phyloP scores from a whole-genome alignment of 495 filamentous ascomycete species.

The Jackrogersella minutella region DNA sequence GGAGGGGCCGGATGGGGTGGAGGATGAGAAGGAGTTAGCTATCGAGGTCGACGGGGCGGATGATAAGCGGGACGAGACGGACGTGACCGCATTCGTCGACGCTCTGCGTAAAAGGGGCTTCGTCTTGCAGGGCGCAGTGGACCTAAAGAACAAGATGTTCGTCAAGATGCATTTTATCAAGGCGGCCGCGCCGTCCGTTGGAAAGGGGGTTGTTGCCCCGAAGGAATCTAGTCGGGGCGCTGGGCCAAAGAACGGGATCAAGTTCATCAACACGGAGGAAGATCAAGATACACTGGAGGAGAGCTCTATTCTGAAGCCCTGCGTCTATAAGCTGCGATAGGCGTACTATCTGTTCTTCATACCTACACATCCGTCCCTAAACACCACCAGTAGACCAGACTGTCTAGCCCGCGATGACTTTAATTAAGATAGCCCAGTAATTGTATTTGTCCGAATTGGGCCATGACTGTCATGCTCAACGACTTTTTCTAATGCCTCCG shows the following conservation, averaged over 20 bases:
- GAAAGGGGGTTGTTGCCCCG: conserved; percentile 65
- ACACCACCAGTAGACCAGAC: conserved; percentile 6
- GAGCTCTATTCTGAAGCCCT: conserved; percentile 85
- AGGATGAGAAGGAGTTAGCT: conserved; percentile 56
- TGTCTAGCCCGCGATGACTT: conserved; percentile 7
- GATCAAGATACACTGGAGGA: conserved; percentile 65
- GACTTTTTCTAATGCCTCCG: conserved; percentile 26
- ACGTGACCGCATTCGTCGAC: conserved; percentile 87
- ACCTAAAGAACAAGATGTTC: conserved; percentile 96
- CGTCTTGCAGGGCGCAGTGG: conserved; percentile 67
- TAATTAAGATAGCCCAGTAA: conserved; percentile 8
- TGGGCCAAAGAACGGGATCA: conserved; percentile 64
- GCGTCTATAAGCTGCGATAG: conserved; percentile 92
- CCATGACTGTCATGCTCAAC: conserved; percentile 8
- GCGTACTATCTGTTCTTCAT: conserved; percentile 4
- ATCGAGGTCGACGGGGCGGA: conserved; percentile 62
- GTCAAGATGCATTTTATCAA: conserved; percentile 95
- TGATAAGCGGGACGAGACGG: conserved; percentile 70
- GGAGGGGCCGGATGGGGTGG: conserved; percentile 50
- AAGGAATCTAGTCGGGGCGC: conserved; percentile 49
- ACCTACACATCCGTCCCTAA: neutral
- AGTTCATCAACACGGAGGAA: conserved; percentile 59
- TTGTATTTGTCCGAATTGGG: neutral
- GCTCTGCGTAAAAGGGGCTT: conserved; percentile 83
- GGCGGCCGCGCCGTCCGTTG: conserved; percentile 68